A percentile compares a stretch with the other conserved stretches of the same genome.
phyloP scores from a whole-genome alignment of 495 filamentous ascomycete genomes.

The Bombardia bombarda region DNA sequence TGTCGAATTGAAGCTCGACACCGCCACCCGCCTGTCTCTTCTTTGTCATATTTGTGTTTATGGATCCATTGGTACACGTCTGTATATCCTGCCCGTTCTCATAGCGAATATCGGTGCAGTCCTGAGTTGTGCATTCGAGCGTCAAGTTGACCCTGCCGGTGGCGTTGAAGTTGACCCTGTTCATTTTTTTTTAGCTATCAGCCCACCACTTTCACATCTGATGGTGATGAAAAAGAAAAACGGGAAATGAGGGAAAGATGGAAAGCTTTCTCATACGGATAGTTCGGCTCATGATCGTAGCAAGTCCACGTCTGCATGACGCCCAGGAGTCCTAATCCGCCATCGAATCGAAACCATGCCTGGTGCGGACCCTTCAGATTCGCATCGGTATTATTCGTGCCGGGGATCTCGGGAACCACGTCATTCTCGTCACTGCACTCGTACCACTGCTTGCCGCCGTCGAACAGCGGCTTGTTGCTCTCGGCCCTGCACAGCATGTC shows the following conservation, averaged over 20 bases:
- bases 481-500: constrained; percentile 21
- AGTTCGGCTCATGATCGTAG: constrained; percentile 19
- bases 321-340: constrained; percentile 11
- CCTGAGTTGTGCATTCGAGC: constrained; percentile 24
- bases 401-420: background rate
- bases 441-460: constrained; percentile 30
- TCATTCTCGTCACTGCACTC: too few relatives aligned
- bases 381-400: background rate
- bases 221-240: background rate
- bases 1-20: too few relatives aligned
- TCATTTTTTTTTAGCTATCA: background rate
- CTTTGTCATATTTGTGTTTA: too few relatives aligned
- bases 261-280: constrained; percentile 20
- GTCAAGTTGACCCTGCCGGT: constrained; percentile 10
- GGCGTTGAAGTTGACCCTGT: constrained; percentile 3
- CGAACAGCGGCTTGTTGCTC: constrained; percentile 30
- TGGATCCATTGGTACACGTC: too few relatives aligned
- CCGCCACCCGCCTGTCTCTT: too few relatives aligned
- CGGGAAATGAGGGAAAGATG: background rate
- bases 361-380: too few relatives aligned
- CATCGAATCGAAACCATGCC: constrained; percentile 29
- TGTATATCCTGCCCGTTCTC: too few relatives aligned
- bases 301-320: constrained; percentile 32
- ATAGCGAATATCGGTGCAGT: constrained; percentile 31
- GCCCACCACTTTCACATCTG: too few relatives aligned